Conservation (phyloP, 192 early-diverging fungal species). For the Umbelopsis isabellina region DNA sequence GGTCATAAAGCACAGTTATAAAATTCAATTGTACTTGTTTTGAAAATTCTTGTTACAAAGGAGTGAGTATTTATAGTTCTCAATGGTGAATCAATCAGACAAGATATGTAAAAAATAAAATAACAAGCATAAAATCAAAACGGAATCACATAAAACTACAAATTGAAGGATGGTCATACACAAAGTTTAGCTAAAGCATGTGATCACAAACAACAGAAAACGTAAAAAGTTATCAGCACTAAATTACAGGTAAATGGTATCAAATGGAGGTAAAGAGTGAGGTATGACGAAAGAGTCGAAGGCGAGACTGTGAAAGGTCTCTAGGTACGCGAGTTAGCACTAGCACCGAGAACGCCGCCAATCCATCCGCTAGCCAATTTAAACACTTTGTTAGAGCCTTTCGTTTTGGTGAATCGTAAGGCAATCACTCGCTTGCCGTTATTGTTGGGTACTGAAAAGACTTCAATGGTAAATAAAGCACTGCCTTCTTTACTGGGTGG, state of each 20-base stretch:
- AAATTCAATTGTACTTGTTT: no score
- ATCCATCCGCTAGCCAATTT: conserved; percentile 41
- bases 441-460: conserved; percentile 23
- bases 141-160: neutral
- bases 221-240: neutral
- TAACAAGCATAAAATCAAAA: no score
- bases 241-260: neutral
- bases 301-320: neutral
- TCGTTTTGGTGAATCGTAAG: conserved; percentile 30
- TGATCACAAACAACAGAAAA: no score
- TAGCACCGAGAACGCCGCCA: conserved; percentile 16
- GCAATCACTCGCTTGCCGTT: conserved; percentile 22
- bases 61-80: no score
- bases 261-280: no score
- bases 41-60: no score
- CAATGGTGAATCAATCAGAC: no score
- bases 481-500: conserved; percentile 22
- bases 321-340: conserved; percentile 1
- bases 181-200: no score
- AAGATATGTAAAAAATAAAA: no score
- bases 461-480: conserved; percentile 36
- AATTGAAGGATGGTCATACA: neutral
- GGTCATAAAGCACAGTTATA: no score
- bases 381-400: conserved; percentile 39
- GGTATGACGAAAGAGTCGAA: no score